phyloP scores from a whole-genome alignment of 805 yeast species.

The Debaryomyces maramus region DNA sequence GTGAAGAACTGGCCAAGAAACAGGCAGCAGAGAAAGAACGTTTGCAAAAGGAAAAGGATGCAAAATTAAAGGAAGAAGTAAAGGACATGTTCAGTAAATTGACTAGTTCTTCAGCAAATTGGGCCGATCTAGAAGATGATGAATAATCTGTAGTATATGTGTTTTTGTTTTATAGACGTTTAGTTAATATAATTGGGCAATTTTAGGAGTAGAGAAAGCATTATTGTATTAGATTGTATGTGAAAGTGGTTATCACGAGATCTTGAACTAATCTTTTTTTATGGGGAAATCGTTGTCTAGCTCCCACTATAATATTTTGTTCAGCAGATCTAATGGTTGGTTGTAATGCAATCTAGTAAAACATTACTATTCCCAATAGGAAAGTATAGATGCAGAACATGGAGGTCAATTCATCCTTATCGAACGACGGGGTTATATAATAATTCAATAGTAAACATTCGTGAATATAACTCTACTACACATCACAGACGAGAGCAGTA shows the following conservation, averaged over 20 bases:
- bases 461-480: constrained; percentile 3
- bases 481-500: constrained; percentile 7
- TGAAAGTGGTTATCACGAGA: no score
- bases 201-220: no score
- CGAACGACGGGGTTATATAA: not conserved
- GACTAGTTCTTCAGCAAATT: constrained; percentile 26
- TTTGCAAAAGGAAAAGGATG: constrained; percentile 13
- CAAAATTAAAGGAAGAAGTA: constrained; percentile 25
- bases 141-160: constrained; percentile 2
- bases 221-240: no score
- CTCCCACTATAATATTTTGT: no score
- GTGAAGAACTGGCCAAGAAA: constrained; percentile 5
- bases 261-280: no score
- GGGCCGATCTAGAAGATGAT: constrained; percentile 35
- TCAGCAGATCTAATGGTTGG: no score
- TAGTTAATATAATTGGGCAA: not conserved
- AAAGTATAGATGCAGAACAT: not conserved
- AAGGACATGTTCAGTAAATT: constrained; percentile 27
- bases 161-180: not conserved
- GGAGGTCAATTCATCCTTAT: no score
- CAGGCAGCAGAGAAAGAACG: constrained; percentile 7
- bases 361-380: no score
- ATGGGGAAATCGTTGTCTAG: no score
- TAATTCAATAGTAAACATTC: not conserved
- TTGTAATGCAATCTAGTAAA: no score